Percentiles rank a stretch among this genome's conserved stretches.
Evolutionary conservation across 2,329 filamentous ascomycete species (phyloP).

Genomic region (Ascochyta fabae): DNA sequence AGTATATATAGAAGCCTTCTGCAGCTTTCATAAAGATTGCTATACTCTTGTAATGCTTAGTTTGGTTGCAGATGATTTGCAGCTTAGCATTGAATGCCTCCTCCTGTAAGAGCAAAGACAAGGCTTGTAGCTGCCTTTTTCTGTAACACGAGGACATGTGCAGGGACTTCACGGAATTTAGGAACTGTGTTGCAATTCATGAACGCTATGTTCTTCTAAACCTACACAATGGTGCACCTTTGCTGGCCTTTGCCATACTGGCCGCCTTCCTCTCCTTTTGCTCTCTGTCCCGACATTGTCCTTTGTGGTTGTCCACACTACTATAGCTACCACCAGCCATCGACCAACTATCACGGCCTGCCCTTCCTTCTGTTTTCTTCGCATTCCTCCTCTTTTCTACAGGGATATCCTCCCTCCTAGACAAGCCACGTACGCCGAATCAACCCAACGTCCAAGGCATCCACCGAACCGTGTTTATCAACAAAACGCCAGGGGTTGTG

Average conservation of each 20-base stretch:
- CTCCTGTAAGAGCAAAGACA: no score
- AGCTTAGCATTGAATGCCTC: no score
- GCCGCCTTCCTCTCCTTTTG: not conserved
- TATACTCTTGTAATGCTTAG: no score
- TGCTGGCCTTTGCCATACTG: not conserved
- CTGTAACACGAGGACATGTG: not conserved
- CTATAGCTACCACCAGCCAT: conserved; percentile 10
- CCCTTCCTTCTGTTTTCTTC: conserved; percentile 14
- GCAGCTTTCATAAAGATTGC: no score
- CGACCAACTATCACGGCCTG: not conserved
- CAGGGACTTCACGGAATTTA: not conserved
- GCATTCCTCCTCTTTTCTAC: conserved; percentile 4
- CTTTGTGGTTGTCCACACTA: conserved; percentile 24
- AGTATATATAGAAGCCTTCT: no score
- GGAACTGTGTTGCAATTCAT: not conserved
- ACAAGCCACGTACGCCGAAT: conserved; percentile 19
- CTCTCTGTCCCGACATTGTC: not conserved
- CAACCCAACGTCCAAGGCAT: conserved; percentile 26
- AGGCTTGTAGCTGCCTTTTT: no score
- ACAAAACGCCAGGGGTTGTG: conserved; percentile 35
- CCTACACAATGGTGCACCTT: conserved; percentile 2
- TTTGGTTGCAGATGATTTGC: no score
- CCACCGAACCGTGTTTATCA: conserved; percentile 25
- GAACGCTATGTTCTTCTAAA: conserved; percentile 6
- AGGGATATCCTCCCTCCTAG: conserved; percentile 17